phyloP scores from a whole-genome alignment of 1,284 basidiomycete genomes.

The Microbotryum saponariae region DNA sequence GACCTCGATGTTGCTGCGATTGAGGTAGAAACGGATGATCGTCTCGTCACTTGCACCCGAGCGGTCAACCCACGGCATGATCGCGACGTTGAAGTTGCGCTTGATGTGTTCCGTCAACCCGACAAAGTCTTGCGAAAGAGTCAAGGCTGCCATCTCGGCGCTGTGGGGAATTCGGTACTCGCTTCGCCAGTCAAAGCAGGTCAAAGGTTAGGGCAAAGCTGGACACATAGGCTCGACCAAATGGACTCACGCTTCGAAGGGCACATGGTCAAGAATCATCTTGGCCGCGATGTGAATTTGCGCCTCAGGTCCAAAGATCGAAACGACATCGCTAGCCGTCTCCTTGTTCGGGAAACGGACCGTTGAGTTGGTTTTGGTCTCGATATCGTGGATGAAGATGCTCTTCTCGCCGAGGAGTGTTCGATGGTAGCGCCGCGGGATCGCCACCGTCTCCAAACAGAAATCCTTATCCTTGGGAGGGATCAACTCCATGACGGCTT shows the following conservation, averaged over 20 bases:
- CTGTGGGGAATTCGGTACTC: constrained; percentile 85
- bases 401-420: constrained; percentile 90
- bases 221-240: neutral
- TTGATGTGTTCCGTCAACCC: constrained; percentile 81
- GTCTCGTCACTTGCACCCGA: constrained; percentile 61
- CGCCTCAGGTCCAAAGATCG: constrained; percentile 90
- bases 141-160: constrained; percentile 54
- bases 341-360: constrained; percentile 96
- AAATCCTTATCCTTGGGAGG: constrained; percentile 98
- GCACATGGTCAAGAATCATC: constrained; percentile 83
- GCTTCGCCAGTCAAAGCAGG: neutral
- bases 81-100: constrained; percentile 83
- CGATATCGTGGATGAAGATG: constrained; percentile 95
- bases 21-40: constrained; percentile 86
- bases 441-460: constrained; percentile 82
- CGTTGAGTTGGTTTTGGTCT: constrained; percentile 87
- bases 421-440: constrained; percentile 89
- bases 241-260: constrained; percentile 65
- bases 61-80: constrained; percentile 44
- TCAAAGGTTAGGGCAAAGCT: neutral
- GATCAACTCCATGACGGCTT: constrained; percentile 94
- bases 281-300: constrained; percentile 94
- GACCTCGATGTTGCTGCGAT: constrained; percentile 87
- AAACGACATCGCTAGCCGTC: constrained; percentile 79
- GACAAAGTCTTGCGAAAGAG: constrained; percentile 68